Conservation (phyloP, 2,329 filamentous ascomycete species). For the Aspergillus cejpii region DNA sequence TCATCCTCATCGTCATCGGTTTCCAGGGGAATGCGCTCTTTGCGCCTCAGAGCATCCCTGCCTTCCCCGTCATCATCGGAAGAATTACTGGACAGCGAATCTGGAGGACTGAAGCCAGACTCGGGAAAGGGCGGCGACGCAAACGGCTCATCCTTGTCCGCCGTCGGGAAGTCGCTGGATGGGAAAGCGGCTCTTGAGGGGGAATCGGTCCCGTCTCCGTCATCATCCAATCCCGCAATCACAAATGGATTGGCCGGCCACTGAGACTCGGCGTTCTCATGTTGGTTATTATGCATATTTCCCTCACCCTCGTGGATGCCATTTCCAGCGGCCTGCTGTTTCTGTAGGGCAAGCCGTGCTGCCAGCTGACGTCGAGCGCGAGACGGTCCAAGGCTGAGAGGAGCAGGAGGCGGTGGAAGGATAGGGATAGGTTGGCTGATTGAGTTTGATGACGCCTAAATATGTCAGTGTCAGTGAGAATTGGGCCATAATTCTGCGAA, state of each 20-base stretch:
- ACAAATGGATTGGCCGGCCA: slow-evolving; percentile 37
- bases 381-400: slow-evolving; percentile 78
- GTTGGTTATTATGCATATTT: slow-evolving; percentile 7
- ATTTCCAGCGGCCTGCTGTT: slow-evolving; percentile 52
- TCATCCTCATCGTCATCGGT: slow-evolving; percentile 51
- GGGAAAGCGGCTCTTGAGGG: slow-evolving; percentile 25
- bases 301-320: slow-evolving; percentile 24
- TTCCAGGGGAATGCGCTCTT: slow-evolving; percentile 50
- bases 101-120: slow-evolving; percentile 35
- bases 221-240: slow-evolving; percentile 34
- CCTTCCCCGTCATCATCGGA: slow-evolving; percentile 39
- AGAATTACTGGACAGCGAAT: slow-evolving; percentile 37
- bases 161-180: slow-evolving; percentile 27
- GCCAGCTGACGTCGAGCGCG: slow-evolving; percentile 84
- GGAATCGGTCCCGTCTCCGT: slow-evolving; percentile 20
- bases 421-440: slow-evolving; percentile 42
- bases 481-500: background rate
- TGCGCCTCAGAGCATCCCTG: slow-evolving; percentile 35
- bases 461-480: slow-evolving; percentile 13
- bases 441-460: slow-evolving; percentile 25
- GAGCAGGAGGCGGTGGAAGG: slow-evolving; percentile 57
- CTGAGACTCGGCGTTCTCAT: slow-evolving; percentile 20
- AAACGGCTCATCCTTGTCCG: slow-evolving; percentile 22
- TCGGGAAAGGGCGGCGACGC: slow-evolving; percentile 34
- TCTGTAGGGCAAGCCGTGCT: slow-evolving; percentile 71